Conservation (phyloP, 371 early-diverging fungal genomes). For the Funneliformis caledonium region DNA sequence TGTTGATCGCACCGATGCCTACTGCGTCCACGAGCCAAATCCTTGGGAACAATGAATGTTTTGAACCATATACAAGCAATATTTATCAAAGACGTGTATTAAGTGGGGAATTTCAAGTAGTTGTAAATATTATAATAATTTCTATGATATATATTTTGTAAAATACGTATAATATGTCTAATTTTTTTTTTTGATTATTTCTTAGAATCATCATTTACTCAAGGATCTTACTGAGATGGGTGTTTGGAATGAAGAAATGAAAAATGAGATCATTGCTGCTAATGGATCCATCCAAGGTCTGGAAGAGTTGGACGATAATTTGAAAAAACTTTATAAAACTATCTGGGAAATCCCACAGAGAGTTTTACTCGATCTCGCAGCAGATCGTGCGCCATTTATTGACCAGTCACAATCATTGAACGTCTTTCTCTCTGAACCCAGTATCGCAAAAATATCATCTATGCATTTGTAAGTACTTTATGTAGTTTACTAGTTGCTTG, state of each 20-base stretch:
- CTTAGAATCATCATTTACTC: slow-evolving; percentile 88
- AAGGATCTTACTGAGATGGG: slow-evolving; percentile 93
- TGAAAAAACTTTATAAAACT: slow-evolving; percentile 97
- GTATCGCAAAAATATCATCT: slow-evolving; percentile 89
- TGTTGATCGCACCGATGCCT: slow-evolving; percentile 99
- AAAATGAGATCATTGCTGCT: slow-evolving; percentile 97
- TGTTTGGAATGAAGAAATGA: slow-evolving; percentile 96
- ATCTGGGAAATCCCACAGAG: slow-evolving; percentile 98
- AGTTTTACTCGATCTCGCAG: slow-evolving; percentile 82
- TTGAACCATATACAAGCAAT: slow-evolving; percentile 99
- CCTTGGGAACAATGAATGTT: slow-evolving; percentile 98
- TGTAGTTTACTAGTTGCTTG: neutral
- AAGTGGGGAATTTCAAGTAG: slow-evolving; percentile 99
- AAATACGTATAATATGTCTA: neutral
- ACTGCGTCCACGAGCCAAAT: slow-evolving; percentile 99
- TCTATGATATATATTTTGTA: no score
- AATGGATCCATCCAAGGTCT: slow-evolving; percentile 93
- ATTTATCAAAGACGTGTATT: slow-evolving; percentile 98
- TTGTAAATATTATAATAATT: slow-evolving; percentile 46
- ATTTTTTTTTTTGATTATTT: neutral
- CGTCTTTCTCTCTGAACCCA: slow-evolving; percentile 93
- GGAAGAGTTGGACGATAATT: slow-evolving; percentile 81
- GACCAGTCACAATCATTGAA: slow-evolving; percentile 99
- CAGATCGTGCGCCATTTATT: slow-evolving; percentile 97
- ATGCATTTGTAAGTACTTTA: slow-evolving; percentile 37